phyloP scores from a whole-genome alignment of 257 asterid genomes.

The Nicotiana tabacum region DNA sequence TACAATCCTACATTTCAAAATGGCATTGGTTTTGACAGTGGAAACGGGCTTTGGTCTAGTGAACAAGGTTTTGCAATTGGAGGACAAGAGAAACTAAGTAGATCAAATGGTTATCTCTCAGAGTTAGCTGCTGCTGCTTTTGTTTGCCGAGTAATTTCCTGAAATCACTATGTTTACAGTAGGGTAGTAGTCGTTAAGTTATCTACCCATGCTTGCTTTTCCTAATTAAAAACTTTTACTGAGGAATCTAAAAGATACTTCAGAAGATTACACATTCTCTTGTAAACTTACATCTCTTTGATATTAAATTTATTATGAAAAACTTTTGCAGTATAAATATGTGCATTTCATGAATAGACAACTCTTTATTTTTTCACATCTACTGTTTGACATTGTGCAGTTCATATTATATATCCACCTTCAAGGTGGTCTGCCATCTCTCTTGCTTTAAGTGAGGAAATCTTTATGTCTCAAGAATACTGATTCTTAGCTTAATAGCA shows the following conservation, averaged over 20 bases:
- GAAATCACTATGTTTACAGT: background rate
- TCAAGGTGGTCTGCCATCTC: background rate
- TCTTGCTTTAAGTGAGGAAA: background rate
- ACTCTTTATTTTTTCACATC: background rate
- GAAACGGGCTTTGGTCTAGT: constrained; percentile 80
- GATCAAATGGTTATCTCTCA: constrained; percentile 78
- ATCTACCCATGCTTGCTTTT: background rate
- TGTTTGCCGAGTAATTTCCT: constrained; percentile 81
- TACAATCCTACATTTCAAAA: constrained; percentile 70
- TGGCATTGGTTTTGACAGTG: constrained; percentile 91
- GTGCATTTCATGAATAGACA: background rate
- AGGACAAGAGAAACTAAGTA: constrained; percentile 86
- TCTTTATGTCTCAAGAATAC: background rate
- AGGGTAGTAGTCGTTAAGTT: background rate
- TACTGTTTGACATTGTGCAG: background rate
- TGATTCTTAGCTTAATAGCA: background rate
- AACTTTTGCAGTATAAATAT: background rate
- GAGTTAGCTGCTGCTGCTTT: constrained; percentile 98
- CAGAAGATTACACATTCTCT: background rate
- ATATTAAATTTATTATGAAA: background rate
- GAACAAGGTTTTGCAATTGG: constrained; percentile 97
- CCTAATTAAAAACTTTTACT: background rate
- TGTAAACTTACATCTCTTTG: background rate
- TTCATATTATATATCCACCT: background rate
- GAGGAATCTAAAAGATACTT: background rate